Base-by-base conservation (phyloP, 2,329 filamentous ascomycete genomes). In the Fusarium hostae region DNA sequence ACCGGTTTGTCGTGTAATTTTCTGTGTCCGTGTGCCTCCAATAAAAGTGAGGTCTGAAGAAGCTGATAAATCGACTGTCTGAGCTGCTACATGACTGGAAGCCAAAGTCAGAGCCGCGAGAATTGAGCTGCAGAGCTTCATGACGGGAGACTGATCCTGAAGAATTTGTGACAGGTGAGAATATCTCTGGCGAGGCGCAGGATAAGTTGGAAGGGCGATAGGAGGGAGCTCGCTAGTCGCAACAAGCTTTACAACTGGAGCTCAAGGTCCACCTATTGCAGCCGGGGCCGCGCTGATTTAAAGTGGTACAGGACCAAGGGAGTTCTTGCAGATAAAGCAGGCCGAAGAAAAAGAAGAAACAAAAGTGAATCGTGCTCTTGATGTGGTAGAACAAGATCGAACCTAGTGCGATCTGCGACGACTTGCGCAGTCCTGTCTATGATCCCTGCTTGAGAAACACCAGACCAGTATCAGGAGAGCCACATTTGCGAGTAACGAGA, bases 1-100 rank as follows among this genome's bases (percentile, higher is more conserved):
- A n/a, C 77, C 76, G 4, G 75, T 78, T 57, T 82, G 76, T 30
- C 80, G 78, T n/a, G 82, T 81, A 32, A 84, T 75, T 26, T 74
- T 75, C 45, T 79, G 78, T 47, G 82, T 83, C 48, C 81, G 79
- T 34, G 80, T 82, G 56, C 81, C 82, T 40, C 75, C 76, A 59
- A 80, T 74, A 59, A 83, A 83, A 26, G 79, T 80, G 34, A 83
- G 76, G 11, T 78, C 78, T 16, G 78, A 77, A 10, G 80, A 79
- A 22, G 66, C 78, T 24, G 77, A 72, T 63, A 80, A 78, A 28
- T 76, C 76, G 34, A 81, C 75, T 18, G 69, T 67, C 44, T 79
- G 77, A 12, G 77, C 76, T 30, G 62, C 47, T 44, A 62, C 78
- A 30, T 68, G 69, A 51, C 74, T 68, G 43, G 72, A 72, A 55